These are phyloP conservation scores for Colletotrichum lini DNA, from an alignment of 2,329 filamentous ascomycete species.

Conservation along the genomic window DNA sequence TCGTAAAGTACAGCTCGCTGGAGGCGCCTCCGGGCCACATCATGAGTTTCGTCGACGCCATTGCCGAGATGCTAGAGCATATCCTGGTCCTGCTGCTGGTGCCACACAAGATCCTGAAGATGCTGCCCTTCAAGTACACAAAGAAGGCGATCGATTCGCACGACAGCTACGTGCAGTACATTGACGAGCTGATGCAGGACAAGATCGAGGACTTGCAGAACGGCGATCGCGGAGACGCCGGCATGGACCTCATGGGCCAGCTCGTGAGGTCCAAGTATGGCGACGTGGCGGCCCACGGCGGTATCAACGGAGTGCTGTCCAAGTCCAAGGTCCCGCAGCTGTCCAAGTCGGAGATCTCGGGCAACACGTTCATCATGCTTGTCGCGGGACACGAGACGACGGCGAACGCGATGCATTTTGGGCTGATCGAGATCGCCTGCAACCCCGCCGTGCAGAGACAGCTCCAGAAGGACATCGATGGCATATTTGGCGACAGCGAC, in stretches of 20 bases:
- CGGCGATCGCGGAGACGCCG: slow-evolving; percentile 57
- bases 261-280: slow-evolving; percentile 61
- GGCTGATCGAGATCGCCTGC: slow-evolving; percentile 77
- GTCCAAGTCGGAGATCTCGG: slow-evolving; percentile 76
- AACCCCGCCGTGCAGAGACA: slow-evolving; percentile 74
- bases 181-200: slow-evolving; percentile 76
- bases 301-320: slow-evolving; percentile 33
- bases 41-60: slow-evolving; percentile 76
- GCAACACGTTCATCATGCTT: slow-evolving; percentile 78
- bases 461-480: slow-evolving; percentile 79
- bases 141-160: slow-evolving; percentile 68
- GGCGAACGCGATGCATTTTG: slow-evolving; percentile 81
- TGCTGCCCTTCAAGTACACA: slow-evolving; percentile 66
- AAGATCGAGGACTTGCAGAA: slow-evolving; percentile 64
- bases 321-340: slow-evolving; percentile 55
- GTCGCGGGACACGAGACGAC: slow-evolving; percentile 87
- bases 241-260: slow-evolving; percentile 68
- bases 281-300: slow-evolving; percentile 40
- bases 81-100: slow-evolving; percentile 74
- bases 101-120: slow-evolving; percentile 68
- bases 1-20: slow-evolving; percentile 64
- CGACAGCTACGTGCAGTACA: slow-evolving; percentile 77
- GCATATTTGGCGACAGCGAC: slow-evolving; percentile 71
- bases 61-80: slow-evolving; percentile 73
- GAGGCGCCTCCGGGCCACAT: slow-evolving; percentile 67